Evolutionary conservation across 2,329 filamentous ascomycete genomes (phyloP), one percentile per base, ranked within the genome.

Genomic region (Penicillium griseofulvum): DNA sequence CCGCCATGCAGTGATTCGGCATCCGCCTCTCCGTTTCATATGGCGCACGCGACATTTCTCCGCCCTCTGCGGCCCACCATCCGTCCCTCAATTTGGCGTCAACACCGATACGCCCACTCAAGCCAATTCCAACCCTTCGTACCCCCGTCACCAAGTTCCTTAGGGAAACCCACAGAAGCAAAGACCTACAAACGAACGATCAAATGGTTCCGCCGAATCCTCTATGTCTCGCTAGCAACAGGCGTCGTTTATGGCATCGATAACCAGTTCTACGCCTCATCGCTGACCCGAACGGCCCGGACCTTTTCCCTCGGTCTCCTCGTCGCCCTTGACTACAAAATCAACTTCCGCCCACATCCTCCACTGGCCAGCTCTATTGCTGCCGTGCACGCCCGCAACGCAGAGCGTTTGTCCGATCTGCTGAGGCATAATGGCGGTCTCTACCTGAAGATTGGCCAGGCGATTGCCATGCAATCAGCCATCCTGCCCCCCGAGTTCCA

Each of bases 371-470:
- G 87, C 48, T 87, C 85, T 19, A 85, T 96, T 38, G 81, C 84
- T 39, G 89, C 91, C 55, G 77, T 97, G 48, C 94, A 99, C 74
- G 78, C 82, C 36, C 87, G 94, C 58, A 96, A 89, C 69, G 94
- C 94, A 0, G 85, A 91, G 76, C 82, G 90, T 26, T 78, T 97
- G 36, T 96, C 90, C 57, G 81, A 93, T 29, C 77, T 99, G 59
- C 80, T 97, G 62, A 83, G 90, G 26, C 79, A 84, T 52, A 99
- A 99, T 80, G 93, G 94, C 57, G 94, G 94, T 0, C 76, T 99
- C 17, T 99, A 97, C 70, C 81, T 97, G 69, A 99, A 99, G 81
- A 97, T 99, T 55, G 94, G 94, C 0, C 94, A 99, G 79, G 94
- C 94, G 5, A 93, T 99, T 63, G 94, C 93, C 14, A 97, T 97